Conservation (phyloP, 1,284 basidiomycete species). For the Rhodotorula sp. region DNA sequence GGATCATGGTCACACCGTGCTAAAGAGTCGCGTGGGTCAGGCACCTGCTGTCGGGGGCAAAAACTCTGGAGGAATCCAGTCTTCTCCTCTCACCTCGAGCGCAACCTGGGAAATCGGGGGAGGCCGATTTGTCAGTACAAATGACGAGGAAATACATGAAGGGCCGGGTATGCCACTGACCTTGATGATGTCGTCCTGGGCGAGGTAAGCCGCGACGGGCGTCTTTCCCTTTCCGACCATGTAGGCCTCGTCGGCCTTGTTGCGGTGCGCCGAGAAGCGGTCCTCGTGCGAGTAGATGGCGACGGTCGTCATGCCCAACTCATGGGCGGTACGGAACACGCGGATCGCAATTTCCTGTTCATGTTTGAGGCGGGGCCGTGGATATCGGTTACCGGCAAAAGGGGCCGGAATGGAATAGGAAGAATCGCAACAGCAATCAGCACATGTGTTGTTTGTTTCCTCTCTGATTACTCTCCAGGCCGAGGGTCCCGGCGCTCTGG, state of each 20-base stretch:
- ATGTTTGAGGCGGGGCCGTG: not conserved
- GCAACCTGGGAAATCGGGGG: constrained; percentile 6
- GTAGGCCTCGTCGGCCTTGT: constrained; percentile 99
- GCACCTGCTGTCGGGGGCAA: not conserved
- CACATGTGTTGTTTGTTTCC: not conserved
- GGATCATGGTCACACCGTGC: constrained; percentile 95
- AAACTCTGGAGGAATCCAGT: too few relatives aligned
- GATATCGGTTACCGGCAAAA: too few relatives aligned
- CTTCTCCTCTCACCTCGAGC: constrained; percentile 10
- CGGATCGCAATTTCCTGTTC: constrained; percentile 95
- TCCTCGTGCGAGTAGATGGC: constrained; percentile 98
- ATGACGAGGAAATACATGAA: constrained; percentile 61
- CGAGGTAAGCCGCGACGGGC: constrained; percentile 94
- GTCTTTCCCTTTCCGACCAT: constrained; percentile 93
- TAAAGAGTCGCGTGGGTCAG: not conserved
- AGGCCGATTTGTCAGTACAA: too few relatives aligned
- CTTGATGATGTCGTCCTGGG: constrained; percentile 91
- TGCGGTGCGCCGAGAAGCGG: constrained; percentile 92
- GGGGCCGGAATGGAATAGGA: not conserved
- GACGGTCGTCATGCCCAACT: constrained; percentile 98
- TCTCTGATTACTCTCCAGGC: not conserved
- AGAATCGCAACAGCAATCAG: not conserved
- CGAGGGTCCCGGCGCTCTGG: not conserved
- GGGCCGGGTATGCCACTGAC: constrained; percentile 55
- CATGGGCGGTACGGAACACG: constrained; percentile 97